Conservation (phyloP, 164 flowering plant genomes). For the Sedum album region DNA sequence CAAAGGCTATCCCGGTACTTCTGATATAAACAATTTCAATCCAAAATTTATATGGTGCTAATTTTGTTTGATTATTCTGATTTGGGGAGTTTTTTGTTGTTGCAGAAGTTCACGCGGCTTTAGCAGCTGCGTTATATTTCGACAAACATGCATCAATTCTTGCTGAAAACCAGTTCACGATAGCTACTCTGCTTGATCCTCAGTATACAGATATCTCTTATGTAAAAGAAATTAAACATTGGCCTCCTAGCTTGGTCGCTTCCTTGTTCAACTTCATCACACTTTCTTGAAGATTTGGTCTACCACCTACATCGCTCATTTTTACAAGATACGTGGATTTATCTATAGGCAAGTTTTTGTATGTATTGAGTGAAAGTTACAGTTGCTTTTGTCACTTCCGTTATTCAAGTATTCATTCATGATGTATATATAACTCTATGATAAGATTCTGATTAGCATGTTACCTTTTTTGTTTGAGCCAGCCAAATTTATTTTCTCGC, state of each 20-base stretch:
- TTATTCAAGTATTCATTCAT: neutral
- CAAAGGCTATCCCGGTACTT: slow-evolving; percentile 58
- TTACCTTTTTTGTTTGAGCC: neutral
- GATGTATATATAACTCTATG: neutral
- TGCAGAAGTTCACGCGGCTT: slow-evolving; percentile 67
- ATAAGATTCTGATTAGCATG: neutral
- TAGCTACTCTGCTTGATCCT: slow-evolving; percentile 67
- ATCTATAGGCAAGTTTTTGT: slow-evolving; percentile 2
- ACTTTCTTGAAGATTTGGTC: slow-evolving; percentile 26
- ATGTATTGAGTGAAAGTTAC: neutral
- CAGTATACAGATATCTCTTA: slow-evolving; percentile 53
- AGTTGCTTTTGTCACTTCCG: neutral
- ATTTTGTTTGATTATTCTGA: neutral
- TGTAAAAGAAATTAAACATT: slow-evolving; percentile 57
- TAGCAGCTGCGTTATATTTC: slow-evolving; percentile 59
- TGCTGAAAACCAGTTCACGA: slow-evolving; percentile 66
- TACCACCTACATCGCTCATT: neutral
- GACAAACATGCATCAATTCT: slow-evolving; percentile 54
- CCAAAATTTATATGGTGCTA: neutral
- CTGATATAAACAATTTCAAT: neutral
- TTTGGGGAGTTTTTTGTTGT: slow-evolving; percentile 1
- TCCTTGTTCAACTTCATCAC: slow-evolving; percentile 59
- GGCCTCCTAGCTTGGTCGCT: slow-evolving; percentile 71
- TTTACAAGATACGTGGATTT: neutral
- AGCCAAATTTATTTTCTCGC: too few species aligned